These are phyloP conservation scores for Solanum aculeatissimum DNA, from an alignment of 305 asterid species.

Conservation along the genomic window DNA sequence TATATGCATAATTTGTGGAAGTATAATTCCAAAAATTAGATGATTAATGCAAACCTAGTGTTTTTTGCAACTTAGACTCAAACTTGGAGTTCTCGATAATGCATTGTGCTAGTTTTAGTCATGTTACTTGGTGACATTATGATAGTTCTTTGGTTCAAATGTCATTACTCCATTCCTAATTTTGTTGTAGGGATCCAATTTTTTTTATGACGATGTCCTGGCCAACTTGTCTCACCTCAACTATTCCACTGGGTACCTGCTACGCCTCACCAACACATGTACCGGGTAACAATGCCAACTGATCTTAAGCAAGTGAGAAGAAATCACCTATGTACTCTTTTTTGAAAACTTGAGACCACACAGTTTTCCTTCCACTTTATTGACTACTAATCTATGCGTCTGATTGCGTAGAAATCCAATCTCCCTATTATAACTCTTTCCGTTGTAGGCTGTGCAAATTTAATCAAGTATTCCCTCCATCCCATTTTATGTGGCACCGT, in stretches of 20 bases:
- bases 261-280: not conserved
- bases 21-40: not conserved
- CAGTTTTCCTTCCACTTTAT: not conserved
- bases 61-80: not conserved
- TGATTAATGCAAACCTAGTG: not conserved
- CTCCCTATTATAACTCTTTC: not conserved
- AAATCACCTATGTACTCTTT: not conserved
- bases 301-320: not conserved
- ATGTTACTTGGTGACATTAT: not conserved
- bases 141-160: not conserved
- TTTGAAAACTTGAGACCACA: not conserved
- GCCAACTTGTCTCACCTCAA: not conserved
- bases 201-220: not conserved
- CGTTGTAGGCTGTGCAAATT: not conserved
- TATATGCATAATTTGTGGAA: not conserved
- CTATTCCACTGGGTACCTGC: not conserved
- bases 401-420: not conserved
- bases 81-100: not conserved
- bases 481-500: too few species aligned
- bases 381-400: not conserved
- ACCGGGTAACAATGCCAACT: not conserved
- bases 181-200: not conserved
- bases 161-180: not conserved
- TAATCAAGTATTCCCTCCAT: not conserved
- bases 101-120: not conserved